These are phyloP conservation scores for Lentinula guzmanii DNA, from an alignment of 768 basidiomycete species.

Conservation along the genomic window DNA sequence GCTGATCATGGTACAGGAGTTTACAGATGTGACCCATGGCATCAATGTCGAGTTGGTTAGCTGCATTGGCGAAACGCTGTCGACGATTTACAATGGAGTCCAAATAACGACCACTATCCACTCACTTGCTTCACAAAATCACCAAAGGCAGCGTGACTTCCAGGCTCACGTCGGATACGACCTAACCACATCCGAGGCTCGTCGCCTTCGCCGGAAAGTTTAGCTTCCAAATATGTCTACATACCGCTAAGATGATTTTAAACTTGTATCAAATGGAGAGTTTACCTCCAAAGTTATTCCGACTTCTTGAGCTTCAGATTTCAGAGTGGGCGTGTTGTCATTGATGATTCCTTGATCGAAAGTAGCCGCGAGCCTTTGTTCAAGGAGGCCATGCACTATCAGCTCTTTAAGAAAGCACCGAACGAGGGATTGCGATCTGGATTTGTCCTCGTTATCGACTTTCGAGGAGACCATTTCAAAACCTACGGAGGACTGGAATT, in stretches of 20 bases:
- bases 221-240: constrained; percentile 53
- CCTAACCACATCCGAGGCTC: constrained; percentile 34
- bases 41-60: constrained; percentile 57
- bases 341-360: constrained; percentile 46
- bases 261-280: not conserved
- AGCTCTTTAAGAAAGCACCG: constrained; percentile 55
- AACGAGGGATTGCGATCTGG: constrained; percentile 27
- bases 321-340: constrained; percentile 43
- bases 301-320: constrained; percentile 54
- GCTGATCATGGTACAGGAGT: constrained; percentile 51
- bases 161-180: constrained; percentile 49
- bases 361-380: constrained; percentile 42
- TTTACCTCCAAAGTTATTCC: constrained; percentile 53
- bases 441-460: not conserved
- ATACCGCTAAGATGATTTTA: constrained; percentile 9
- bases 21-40: constrained; percentile 66
- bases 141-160: constrained; percentile 54
- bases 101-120: not conserved
- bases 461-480: constrained; percentile 17
- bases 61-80: constrained; percentile 55
- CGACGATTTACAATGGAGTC: constrained; percentile 4
- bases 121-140: constrained; percentile 50
- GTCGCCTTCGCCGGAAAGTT: constrained; percentile 44
- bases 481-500: constrained; percentile 18
- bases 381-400: constrained; percentile 45